Conservation (phyloP, 306 rosid species). For the Styphnolobium japonicum region DNA sequence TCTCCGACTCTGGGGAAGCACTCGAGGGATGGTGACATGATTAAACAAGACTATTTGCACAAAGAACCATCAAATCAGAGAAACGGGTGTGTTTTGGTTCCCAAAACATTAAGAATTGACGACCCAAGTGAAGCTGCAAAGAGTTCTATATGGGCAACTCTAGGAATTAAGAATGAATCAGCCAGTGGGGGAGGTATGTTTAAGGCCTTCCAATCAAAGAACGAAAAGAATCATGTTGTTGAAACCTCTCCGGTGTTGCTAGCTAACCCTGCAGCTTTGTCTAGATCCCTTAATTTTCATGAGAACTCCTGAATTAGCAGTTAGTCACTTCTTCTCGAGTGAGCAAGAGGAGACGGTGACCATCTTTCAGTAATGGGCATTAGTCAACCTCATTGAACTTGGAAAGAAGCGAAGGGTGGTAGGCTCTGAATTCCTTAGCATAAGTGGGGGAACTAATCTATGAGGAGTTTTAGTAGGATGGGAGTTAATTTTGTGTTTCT, state of each 20-base stretch:
- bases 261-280: conserved; percentile 94
- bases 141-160: conserved; percentile 94
- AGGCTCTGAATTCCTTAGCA: conserved; percentile 35
- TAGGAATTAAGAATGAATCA: conserved; percentile 84
- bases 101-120: conserved; percentile 83
- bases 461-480: conserved; percentile 29
- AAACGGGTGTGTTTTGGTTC: conserved; percentile 70
- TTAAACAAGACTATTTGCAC: conserved; percentile 30
- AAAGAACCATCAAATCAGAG: conserved; percentile 47
- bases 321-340: conserved; percentile 25
- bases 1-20: conserved; percentile 74
- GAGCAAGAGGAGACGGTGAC: conserved; percentile 28
- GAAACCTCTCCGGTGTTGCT: conserved; percentile 54
- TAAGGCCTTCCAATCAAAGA: conserved; percentile 62
- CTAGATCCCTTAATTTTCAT: conserved; percentile 75
- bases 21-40: conserved; percentile 56
- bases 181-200: conserved; percentile 54
- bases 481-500: conserved; percentile 40
- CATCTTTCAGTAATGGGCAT: conserved; percentile 24
- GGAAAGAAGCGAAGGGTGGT: conserved; percentile 6
- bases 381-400: conserved; percentile 26
- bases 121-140: conserved; percentile 89
- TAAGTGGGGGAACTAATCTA: conserved; percentile 31
- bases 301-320: conserved; percentile 53
- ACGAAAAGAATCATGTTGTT: conserved; percentile 37